Percentiles rank a stretch among this genome's conserved stretches.
These are phyloP conservation scores for Pseudocercospora musae DNA, from an alignment of 2,329 filamentous ascomycete species.

Conservation along the genomic window DNA sequence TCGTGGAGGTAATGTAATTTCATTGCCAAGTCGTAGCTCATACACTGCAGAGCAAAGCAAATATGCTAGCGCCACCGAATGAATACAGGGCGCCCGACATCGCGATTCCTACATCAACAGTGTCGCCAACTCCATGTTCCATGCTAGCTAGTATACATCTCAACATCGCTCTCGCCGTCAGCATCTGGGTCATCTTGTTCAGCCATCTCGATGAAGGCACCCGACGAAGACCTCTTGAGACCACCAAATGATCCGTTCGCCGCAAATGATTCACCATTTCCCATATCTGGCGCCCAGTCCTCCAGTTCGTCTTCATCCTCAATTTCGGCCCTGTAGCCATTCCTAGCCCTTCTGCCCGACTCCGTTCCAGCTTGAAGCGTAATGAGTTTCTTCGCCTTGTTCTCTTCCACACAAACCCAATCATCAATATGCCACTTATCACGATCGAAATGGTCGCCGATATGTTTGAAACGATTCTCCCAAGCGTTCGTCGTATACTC, in stretches of 20 bases:
- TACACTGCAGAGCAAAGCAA: neutral
- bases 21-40: neutral
- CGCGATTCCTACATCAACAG: neutral
- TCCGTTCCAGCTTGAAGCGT: constrained; percentile 3
- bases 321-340: neutral
- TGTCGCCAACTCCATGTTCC: neutral
- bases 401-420: constrained; percentile 51
- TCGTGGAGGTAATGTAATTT: neutral
- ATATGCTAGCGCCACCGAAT: neutral
- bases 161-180: neutral
- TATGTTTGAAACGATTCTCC: constrained; percentile 61
- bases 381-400: constrained; percentile 35
- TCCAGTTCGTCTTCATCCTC: constrained; percentile 6
- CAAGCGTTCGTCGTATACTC: constrained; percentile 39
- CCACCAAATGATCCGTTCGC: neutral
- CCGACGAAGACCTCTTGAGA: neutral
- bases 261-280: neutral
- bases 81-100: neutral
- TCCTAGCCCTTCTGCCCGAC: neutral
- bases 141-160: neutral
- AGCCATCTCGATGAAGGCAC: neutral
- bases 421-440: constrained; percentile 52
- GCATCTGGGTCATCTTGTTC: neutral
- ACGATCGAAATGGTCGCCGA: constrained; percentile 67
- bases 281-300: neutral